phyloP scores from a whole-genome alignment of 2,329 filamentous ascomycete genomes.

The Colletotrichum agaves region DNA sequence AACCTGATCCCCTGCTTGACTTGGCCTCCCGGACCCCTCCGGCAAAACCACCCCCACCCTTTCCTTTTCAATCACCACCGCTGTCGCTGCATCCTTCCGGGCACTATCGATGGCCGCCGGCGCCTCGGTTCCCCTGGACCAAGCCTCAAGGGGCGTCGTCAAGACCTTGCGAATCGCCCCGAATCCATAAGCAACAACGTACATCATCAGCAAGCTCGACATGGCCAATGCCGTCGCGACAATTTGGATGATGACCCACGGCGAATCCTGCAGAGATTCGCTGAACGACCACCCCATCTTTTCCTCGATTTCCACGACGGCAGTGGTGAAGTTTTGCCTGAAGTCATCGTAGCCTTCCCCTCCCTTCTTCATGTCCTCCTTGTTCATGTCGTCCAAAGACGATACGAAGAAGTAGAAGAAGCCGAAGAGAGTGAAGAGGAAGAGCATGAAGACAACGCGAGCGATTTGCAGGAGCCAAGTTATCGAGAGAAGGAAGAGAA shows the following conservation, averaged over 20 bases:
- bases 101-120: neutral
- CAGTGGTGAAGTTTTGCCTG: conserved; percentile 12
- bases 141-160: conserved; percentile 28
- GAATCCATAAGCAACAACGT: conserved; percentile 14
- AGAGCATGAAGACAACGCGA: conserved; percentile 26
- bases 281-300: conserved; percentile 2
- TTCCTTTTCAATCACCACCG: neutral
- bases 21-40: neutral
- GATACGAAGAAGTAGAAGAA: conserved; percentile 19
- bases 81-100: neutral
- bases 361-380: neutral
- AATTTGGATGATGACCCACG: conserved; percentile 17
- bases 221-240: neutral
- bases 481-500: conserved; percentile 22
- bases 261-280: conserved; percentile 1
- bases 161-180: conserved; percentile 20
- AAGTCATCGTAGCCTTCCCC: neutral
- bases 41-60: neutral
- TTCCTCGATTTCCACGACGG: conserved; percentile 18
- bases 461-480: conserved; percentile 29
- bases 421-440: conserved; percentile 7
- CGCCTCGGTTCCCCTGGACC: neutral
- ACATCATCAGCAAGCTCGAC: conserved; percentile 15
- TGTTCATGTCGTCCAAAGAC: neutral
- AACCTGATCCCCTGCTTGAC: neutral